These are phyloP conservation scores for Podosphaera xanthii DNA, from an alignment of 2,329 filamentous ascomycete species.

Conservation along the genomic window DNA sequence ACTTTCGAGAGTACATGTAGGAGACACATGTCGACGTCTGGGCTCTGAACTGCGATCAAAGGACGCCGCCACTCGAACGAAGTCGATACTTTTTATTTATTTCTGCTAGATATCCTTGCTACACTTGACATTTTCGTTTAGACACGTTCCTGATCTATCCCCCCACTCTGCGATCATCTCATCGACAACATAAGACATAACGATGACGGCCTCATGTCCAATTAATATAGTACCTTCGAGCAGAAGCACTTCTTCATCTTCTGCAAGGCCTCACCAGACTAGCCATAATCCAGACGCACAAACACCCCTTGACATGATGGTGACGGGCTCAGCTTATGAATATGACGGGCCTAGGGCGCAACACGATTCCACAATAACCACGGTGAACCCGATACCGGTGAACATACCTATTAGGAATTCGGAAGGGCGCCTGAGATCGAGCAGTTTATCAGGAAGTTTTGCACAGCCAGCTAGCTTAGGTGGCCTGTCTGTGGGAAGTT, in stretches of 20 bases:
- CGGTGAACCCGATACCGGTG: constrained; percentile 44
- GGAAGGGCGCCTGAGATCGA: constrained; percentile 32
- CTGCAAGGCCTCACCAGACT: constrained; percentile 16
- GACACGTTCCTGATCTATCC: no score
- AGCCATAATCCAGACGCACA: constrained; percentile 12
- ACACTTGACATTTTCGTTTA: no score
- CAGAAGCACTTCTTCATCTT: constrained; percentile 17
- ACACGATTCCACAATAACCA: constrained; percentile 37
- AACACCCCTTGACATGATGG: constrained; percentile 27
- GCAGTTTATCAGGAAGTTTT: constrained; percentile 39
- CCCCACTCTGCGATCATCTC: no score
- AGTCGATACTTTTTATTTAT: no score
- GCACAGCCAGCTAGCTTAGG: constrained; percentile 91
- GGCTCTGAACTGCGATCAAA: no score
- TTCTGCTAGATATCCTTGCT: no score
- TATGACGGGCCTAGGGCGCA: constrained; percentile 26
- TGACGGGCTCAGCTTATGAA: constrained; percentile 31
- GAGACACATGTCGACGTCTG: no score
- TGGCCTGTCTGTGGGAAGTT: constrained; percentile 85
- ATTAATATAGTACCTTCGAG: constrained; percentile 16
- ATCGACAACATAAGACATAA: no score
- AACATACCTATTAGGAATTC: constrained; percentile 37
- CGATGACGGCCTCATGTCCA: constrained; percentile 16
- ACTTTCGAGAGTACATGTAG: no score
- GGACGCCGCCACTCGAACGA: no score